Percentiles rank a stretch among this genome's conserved stretches.
Conservation (phyloP, 2,329 filamentous ascomycete species). For the Sporothrix schenckii region DNA sequence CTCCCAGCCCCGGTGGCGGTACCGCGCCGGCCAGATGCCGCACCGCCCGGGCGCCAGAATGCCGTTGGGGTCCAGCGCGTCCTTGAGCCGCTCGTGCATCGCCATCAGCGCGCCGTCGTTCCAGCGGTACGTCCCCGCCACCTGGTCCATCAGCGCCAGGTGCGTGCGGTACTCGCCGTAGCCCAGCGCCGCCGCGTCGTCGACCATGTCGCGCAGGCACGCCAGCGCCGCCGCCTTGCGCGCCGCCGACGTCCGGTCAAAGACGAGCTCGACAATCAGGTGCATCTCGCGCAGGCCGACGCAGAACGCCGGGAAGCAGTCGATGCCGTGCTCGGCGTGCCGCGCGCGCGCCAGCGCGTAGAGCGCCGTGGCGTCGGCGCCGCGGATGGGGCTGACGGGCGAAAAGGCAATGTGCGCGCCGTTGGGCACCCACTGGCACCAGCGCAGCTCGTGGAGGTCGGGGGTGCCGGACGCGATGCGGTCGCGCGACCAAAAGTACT, state of each 20-base stretch:
- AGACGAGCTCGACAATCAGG: constrained; percentile 55
- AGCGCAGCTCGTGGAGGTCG: constrained; percentile 46
- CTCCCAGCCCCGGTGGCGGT: constrained; percentile 31
- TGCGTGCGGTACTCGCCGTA: constrained; percentile 49
- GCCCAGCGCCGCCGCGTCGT: constrained; percentile 43
- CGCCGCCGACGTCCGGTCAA: constrained; percentile 45
- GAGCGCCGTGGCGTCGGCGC: constrained; percentile 50
- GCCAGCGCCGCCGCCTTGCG: constrained; percentile 37
- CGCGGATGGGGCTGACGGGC: constrained; percentile 54
- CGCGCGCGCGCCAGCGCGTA: constrained; percentile 47
- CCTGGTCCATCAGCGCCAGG: constrained; percentile 46
- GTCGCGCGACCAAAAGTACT: constrained; percentile 45
- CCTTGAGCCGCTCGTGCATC: constrained; percentile 46
- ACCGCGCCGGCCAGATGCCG: constrained; percentile 48
- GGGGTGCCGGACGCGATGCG: constrained; percentile 44
- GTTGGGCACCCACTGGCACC: constrained; percentile 57
- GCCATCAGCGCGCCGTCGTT: constrained; percentile 44
- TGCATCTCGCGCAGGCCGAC: constrained; percentile 59
- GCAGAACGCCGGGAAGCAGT: constrained; percentile 55
- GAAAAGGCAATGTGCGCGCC: constrained; percentile 55
- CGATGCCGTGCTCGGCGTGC: constrained; percentile 50
- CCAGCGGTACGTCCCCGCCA: constrained; percentile 46
- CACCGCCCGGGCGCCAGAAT: constrained; percentile 52
- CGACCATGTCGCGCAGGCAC: constrained; percentile 44
- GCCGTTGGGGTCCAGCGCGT: constrained; percentile 49